Base-by-base conservation (phyloP, 2,329 filamentous ascomycete species). In the Botryotinia narcissicola region DNA sequence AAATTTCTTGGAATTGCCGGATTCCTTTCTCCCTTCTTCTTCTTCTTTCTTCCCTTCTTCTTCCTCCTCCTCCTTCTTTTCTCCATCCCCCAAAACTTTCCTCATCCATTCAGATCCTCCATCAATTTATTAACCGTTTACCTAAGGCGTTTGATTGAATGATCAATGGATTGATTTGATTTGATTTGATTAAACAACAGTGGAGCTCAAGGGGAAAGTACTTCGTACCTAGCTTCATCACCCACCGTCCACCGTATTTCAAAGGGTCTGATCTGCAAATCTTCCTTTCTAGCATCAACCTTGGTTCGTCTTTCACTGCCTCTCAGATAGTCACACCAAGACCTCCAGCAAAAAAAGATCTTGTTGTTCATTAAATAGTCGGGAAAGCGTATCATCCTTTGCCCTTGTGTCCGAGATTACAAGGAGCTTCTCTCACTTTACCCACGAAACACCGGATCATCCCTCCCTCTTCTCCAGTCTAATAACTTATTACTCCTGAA, bases 251-350 rank as follows among this genome's bases (percentile, higher is more conserved):
- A 54, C 59, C 60, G 70, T 62, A 71, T 66, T 71, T 32, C 70
- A 51, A 51, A 71, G 70, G 70, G 70, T 72, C 70, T 63, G 46
- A 72, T 72, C 70, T 66, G 35, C 59, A 66, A 54, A 66, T 59
- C 61, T 67, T 72, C 60, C 35, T 29, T 66, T 67, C 70, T 40
- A 57, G 70, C 70, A 71, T 64, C 44, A 71, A 66, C 70, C 70
- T 71, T 64, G 70, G 29, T 40, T 64, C 42, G 16, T 16, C 29
- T 9, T 44, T 35, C 59, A 25, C n/a, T 22, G 37, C 46, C 60
- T 66, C 60, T 46, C 46, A 42, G 60, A 71, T 42, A 42, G 35
- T 37, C 48, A 57, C 48, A 71, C 46, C 57, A 46, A 63, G 51
- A 32, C 22, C 25, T 42, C 44, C n/a, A 46, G 29, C 35, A n/a